These are phyloP conservation scores for Myxozyma geophila DNA, from an alignment of 805 yeast species.

Conservation along the genomic window DNA sequence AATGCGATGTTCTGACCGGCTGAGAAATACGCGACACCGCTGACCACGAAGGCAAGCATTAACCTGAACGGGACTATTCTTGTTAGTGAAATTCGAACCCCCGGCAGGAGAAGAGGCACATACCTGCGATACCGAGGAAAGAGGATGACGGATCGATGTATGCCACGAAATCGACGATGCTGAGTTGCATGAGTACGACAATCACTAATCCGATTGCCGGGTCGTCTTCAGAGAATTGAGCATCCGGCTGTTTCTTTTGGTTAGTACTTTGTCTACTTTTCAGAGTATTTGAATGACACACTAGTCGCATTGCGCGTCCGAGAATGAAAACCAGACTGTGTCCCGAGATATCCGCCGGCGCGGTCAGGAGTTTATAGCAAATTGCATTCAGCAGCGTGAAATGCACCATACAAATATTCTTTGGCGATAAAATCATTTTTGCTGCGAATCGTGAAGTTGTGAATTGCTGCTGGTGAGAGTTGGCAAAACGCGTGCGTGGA, in stretches of 20 bases:
- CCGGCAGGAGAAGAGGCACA: not conserved
- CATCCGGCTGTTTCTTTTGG: slow-evolving; percentile 28
- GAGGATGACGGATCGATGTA: slow-evolving; percentile 13
- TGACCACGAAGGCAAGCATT: slow-evolving; percentile 32
- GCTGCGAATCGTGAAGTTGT: not conserved
- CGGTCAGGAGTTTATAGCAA: slow-evolving; percentile 29
- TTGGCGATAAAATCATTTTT: slow-evolving; percentile 34
- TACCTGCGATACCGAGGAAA: slow-evolving; percentile 32
- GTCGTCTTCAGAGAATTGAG: slow-evolving; percentile 29
- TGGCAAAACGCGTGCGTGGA: no score
- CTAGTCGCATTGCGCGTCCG: slow-evolving; percentile 36
- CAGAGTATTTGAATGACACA: not conserved
- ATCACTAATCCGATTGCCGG: slow-evolving; percentile 34
- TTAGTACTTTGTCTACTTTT: not conserved
- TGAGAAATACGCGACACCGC: slow-evolving; percentile 30
- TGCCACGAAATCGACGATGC: slow-evolving; percentile 29
- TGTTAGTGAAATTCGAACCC: not conserved
- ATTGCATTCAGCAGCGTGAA: slow-evolving; percentile 35
- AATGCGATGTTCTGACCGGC: slow-evolving; percentile 25
- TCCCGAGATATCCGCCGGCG: slow-evolving; percentile 27
- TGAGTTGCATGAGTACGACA: slow-evolving; percentile 23
- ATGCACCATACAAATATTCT: slow-evolving; percentile 31
- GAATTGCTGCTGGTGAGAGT: no score
- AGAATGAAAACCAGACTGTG: slow-evolving; percentile 35
- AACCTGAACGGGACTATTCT: slow-evolving; percentile 33